Base-by-base conservation (phyloP, 1,284 basidiomycete genomes). In the Cryptococcus jaspeensis region DNA sequence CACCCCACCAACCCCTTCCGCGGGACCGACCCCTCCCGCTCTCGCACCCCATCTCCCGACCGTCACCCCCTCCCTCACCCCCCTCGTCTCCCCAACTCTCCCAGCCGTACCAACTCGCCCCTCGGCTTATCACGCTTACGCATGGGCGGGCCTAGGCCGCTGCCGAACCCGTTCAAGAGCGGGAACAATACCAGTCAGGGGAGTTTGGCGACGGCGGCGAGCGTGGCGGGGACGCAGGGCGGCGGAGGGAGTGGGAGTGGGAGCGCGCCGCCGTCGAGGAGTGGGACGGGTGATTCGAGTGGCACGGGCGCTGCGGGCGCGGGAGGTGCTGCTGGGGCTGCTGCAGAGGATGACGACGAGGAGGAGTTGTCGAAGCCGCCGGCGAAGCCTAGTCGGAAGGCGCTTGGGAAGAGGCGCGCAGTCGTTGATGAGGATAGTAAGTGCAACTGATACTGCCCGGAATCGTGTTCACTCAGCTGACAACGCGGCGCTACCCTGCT, bases 321-420 rank as follows among this genome's bases (percentile, higher is more conserved):
- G 13, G 28, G 25, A 22, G 25, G 38, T 16, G 50, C 57, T 18
- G 20, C 28, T 12, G 18, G 13, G n/a, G 43, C 48, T 13, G 59
- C 37, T 13, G 59, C 37, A 1, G 55, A 59, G n/a, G 68, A 65
- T 0, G 62, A 64, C 1, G 68, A 63, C 11, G 62, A 63, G 7
- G 64, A 66, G 16, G 54, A 55, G 5, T 58, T 62, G 18, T 58
- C 58, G 7, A 32, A 50, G 8, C 54, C 47, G 16, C 69, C 70
- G 8, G 22, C 56, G 11, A 68, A 69, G 36, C 76, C 76, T 0
- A 71, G 67, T 55, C 57, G 72, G 32, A 78, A 77, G 51, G 76
- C 76, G 18, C 55, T 78, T 9, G 76, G 76, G 45, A 78, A 78
- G 58, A 62, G 76, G 8, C 58, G 70, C 18, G 74, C 70, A 0